Evolutionary conservation across 176 grass and related monocot genomes (phyloP).

Genomic region (Coix lacrymajobi): DNA sequence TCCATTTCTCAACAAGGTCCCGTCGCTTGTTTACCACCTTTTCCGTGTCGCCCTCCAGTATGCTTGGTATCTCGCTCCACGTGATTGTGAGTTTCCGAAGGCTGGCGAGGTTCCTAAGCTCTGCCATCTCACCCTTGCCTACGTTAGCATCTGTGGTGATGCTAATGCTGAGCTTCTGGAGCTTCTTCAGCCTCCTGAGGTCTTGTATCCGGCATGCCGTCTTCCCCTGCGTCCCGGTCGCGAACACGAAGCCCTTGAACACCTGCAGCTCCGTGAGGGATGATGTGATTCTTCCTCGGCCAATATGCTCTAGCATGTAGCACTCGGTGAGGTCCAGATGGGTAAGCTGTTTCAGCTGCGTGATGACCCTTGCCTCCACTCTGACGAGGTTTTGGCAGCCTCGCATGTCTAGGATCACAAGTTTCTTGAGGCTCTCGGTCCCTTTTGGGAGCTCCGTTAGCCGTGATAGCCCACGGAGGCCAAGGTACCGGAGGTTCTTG

Average conservation of each 20-base stretch:
- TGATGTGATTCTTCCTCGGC: not conserved
- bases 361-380: not conserved
- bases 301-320: constrained; percentile 48
- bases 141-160: constrained; percentile 32
- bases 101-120: not conserved
- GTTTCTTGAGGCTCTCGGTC: not conserved
- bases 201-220: not conserved
- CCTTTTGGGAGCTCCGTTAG: constrained; percentile 13
- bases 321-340: constrained; percentile 47
- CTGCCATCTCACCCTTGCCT: not conserved
- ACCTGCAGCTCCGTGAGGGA: constrained; percentile 17
- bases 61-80: constrained; percentile 35
- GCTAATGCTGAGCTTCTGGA: constrained; percentile 32
- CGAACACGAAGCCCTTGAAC: constrained; percentile 41
- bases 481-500: constrained; percentile 26
- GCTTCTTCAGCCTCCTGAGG: not conserved
- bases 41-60: not conserved
- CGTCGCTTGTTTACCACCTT: fast-evolving
- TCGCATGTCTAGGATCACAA: constrained; percentile 29
- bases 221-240: not conserved
- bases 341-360: not conserved
- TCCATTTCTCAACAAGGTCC: not conserved
- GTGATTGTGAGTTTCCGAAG: constrained; percentile 25
- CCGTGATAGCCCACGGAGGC: constrained; percentile 32
- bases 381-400: constrained; percentile 39